Evolutionary conservation across 2,329 filamentous ascomycete genomes (phyloP), one percentile per base, ranked within the genome.

Genomic region (Penicillium sp.): DNA sequence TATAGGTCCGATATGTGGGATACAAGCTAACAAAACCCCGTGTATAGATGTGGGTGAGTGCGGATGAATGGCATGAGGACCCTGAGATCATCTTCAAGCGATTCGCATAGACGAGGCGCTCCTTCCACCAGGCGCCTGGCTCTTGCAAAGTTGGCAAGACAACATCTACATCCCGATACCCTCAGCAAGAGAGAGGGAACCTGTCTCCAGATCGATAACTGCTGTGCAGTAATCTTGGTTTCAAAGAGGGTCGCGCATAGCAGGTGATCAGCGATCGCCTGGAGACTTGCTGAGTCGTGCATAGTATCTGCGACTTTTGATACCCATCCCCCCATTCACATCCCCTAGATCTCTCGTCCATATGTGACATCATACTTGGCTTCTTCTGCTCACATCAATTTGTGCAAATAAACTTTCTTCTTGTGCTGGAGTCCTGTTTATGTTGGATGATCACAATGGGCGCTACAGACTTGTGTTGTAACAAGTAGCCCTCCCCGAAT

Each of bases 21-120:
- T 21, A 27, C 1, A 2, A 39, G 4, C 29, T 21, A 22, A 24
- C 52, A 56, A 49, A 63, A 49, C 16, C 5, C 39, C 9, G 9
- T 33, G n/a, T 55, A 31, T 74, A 96, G 93, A 99, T 99, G 95
- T 98, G 95, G 92, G 95, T 99, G 71, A 96, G 92, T 78, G 93
- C 96, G 73, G 95, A 98, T 73, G 95, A 99, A 81, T 99, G 95
- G 95, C 95, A 99, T 75, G 95, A 99, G 83, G 96, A 99, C 74
- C 95, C 95, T 19, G 93, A 99, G 72, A 95, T 99, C 69, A 98
- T 99, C 73, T 93, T 98, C 78, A 95, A 91, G 71, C 98, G 96
- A 78, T 96, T 98, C 77, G 93, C 91, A 70, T 97, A 83, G 49
- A 51, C 24, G 27, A 35, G 27, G 47, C 19, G 14, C 21, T 10